Conservation (phyloP, 2,329 filamentous ascomycete species). For the Tothia fuscella region DNA sequence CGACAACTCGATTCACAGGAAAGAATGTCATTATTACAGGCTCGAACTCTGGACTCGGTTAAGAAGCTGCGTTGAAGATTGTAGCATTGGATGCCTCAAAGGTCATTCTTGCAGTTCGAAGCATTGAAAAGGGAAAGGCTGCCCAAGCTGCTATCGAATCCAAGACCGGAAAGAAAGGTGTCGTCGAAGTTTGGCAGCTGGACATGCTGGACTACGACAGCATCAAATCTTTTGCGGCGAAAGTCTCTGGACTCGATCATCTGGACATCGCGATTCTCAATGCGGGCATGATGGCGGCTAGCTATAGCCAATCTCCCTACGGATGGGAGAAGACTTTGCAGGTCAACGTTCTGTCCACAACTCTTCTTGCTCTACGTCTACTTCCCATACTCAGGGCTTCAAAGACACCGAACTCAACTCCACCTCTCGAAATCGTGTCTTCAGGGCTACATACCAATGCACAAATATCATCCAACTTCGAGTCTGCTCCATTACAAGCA, state of each 20-base stretch:
- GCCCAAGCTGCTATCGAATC: conserved; percentile 30
- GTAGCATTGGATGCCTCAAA: conserved; percentile 27
- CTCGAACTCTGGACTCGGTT: conserved; percentile 35
- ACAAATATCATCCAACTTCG: neutral
- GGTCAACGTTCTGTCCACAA: conserved; percentile 29
- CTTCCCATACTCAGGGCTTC: conserved; percentile 17
- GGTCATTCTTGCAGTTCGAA: conserved; percentile 36
- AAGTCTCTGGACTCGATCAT: conserved; percentile 17
- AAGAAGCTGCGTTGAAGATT: conserved; percentile 34
- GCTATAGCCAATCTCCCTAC: conserved; percentile 18
- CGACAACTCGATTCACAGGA: conserved; percentile 24
- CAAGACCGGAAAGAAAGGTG: conserved; percentile 18
- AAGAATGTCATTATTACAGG: conserved; percentile 37
- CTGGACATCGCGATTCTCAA: conserved; percentile 29
- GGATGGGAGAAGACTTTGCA: conserved; percentile 24
- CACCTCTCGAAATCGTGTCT: conserved; percentile 7
- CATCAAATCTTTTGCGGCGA: conserved; percentile 23
- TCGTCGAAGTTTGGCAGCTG: conserved; percentile 35
- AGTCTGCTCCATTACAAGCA: neutral
- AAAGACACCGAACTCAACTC: neutral
- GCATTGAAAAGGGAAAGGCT: conserved; percentile 30
- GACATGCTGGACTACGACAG: conserved; percentile 30
- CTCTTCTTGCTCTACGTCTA: conserved; percentile 22
- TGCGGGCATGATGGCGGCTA: conserved; percentile 22
- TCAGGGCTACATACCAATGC: conserved; percentile 6